phyloP scores from a whole-genome alignment of 345 rosid genomes.

The Erucastrum elatum region DNA sequence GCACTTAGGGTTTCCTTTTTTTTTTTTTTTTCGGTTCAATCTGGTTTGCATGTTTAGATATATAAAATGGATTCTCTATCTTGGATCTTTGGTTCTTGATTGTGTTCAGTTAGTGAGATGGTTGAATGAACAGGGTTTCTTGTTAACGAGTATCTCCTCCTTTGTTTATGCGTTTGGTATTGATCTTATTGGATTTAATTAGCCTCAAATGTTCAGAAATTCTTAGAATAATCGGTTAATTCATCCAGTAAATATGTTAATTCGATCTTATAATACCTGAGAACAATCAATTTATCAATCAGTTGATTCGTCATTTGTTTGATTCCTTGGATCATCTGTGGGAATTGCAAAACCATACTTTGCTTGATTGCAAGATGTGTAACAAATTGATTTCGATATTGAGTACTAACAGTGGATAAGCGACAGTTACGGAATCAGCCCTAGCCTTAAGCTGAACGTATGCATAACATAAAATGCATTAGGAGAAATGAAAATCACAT shows the following conservation, averaged over 20 bases:
- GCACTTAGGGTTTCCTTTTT: slow-evolving; percentile 22
- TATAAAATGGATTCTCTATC: not conserved
- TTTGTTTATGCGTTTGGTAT: not conserved
- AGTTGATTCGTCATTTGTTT: not conserved
- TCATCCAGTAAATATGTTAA: not conserved
- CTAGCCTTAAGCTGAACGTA: not conserved
- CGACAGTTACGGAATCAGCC: too few species aligned
- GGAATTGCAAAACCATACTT: not conserved
- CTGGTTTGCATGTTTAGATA: not conserved
- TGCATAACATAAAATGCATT: not conserved
- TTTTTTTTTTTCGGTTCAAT: not conserved
- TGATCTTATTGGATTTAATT: not conserved
- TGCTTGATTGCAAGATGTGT: not conserved
- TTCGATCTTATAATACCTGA: not conserved
- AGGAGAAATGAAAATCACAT: not conserved
- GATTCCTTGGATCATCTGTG: not conserved
- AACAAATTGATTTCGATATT: not conserved
- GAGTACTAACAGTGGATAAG: too few species aligned
- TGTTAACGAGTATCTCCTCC: slow-evolving; percentile 1
- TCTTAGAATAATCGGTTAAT: not conserved
- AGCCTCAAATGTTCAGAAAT: not conserved
- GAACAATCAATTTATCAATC: too few species aligned
- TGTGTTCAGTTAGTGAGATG: not conserved
- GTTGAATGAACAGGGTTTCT: not conserved
- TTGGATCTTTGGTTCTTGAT: not conserved